Base-by-base conservation (phyloP, 2,329 filamentous ascomycete genomes). In the Phaeosphaeriaceae sp. region DNA sequence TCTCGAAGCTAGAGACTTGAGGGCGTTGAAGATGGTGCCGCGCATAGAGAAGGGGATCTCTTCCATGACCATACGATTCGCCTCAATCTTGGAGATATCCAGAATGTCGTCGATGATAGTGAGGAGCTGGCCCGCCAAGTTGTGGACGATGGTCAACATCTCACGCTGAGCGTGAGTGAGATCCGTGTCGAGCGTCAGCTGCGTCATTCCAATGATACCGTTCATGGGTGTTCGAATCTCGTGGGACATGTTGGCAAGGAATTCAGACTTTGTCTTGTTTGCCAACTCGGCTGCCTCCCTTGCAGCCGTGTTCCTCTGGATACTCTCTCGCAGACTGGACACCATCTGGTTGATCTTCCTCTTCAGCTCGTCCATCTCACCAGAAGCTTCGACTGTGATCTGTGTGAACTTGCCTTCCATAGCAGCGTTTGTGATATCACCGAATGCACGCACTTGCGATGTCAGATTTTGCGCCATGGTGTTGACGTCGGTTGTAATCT, bases 311-410 rank as follows among this genome's bases (percentile, higher is more conserved):
- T 98, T 99, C 76, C 93, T 89, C 77, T 98, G 93, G 67, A 99
- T 97, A 84, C 91, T 96, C 79, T 98, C 95, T 67, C 94, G 85
- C 62, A 99, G 82, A 75, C 96, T 97, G 75, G 91, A 95, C 53
- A 98, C 93, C 95, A 99, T 99, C 82, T 96, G 92, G 77, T 98
- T 99, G 85, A 99, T 98, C 84, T 98, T 98, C 71, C 93, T 89
- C 81, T 99, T 99, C 69, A 99, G 85, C 78, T 98, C 94, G 79
- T 98, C 95, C 95, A 99, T 98, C 79, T 99, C 95, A 63, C 95
- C 95, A 13, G 94, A 97, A 20, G 95, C 95, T 77, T 97, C 93
- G 19, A 99, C 94, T 48, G 95, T 96, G 76, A 99, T 88, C 76
- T 97, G 96, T 22, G 92, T 96, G 77, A 98, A 98, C 78, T 99